A percentile compares a stretch with the other conserved stretches of the same genome.
Evolutionary conservation across 2,329 filamentous ascomycete species (phyloP).

Genomic region (Paraconiothyrium brasiliense): DNA sequence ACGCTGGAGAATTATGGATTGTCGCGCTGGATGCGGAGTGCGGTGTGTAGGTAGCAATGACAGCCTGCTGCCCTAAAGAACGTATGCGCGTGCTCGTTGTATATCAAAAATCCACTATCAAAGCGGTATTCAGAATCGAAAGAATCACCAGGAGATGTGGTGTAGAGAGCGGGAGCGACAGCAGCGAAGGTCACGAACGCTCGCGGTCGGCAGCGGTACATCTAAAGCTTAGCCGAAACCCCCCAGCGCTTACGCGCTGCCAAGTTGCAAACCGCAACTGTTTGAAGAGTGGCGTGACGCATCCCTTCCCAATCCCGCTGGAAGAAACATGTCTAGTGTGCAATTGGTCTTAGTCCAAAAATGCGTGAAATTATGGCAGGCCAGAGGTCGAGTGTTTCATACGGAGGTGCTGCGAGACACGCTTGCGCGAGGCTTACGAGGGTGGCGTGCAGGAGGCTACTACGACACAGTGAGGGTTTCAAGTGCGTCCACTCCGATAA

Average conservation of each 20-base stretch:
- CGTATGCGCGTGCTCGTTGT: not conserved
- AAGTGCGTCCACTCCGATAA: slow-evolving; percentile 2
- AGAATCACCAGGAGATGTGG: not conserved
- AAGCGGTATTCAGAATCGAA: slow-evolving; percentile 16
- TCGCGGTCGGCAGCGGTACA: slow-evolving; percentile 4
- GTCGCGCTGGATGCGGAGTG: slow-evolving; percentile 1
- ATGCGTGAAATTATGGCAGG: not conserved
- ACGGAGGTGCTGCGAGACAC: slow-evolving; percentile 12
- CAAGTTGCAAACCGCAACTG: slow-evolving; percentile 17
- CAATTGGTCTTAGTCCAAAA: not conserved
- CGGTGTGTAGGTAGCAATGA: slow-evolving; percentile 5
- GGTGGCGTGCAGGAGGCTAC: slow-evolving; percentile 5
- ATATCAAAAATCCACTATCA: slow-evolving; percentile 18
- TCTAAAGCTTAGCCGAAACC: slow-evolving; percentile 18
- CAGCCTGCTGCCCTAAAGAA: slow-evolving; percentile 20
- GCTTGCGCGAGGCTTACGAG: slow-evolving; percentile 7
- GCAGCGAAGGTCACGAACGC: not conserved
- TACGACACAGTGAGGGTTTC: slow-evolving; percentile 13
- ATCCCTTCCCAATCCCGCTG: not conserved
- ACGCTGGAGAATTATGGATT: not conserved
- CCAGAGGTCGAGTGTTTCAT: slow-evolving; percentile 1
- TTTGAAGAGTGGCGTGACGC: slow-evolving; percentile 21
- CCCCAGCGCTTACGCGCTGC: slow-evolving; percentile 6
- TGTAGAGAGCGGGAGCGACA: slow-evolving; percentile 1
- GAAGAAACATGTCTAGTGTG: not conserved